phyloP scores from a whole-genome alignment of 2,329 filamentous ascomycete genomes.

The Cylindrodendrum hubeiense region DNA sequence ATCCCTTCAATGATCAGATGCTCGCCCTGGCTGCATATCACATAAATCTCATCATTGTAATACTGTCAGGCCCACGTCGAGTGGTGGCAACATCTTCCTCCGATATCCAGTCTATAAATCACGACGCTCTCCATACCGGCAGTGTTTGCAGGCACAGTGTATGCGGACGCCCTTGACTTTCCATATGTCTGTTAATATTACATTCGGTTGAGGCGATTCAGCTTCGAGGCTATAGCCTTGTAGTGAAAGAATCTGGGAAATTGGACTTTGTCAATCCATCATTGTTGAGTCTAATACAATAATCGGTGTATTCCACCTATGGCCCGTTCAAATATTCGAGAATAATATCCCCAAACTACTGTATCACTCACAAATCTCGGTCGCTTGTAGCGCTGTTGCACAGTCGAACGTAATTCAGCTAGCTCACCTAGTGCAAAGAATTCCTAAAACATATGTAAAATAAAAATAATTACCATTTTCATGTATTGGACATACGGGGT shows the following conservation, averaged over 20 bases:
- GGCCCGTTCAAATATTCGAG: not conserved
- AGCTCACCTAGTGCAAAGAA: not conserved
- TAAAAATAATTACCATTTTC: too few species aligned
- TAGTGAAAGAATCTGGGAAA: not conserved
- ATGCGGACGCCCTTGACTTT: slow-evolving; percentile 20
- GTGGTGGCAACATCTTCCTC: not conserved
- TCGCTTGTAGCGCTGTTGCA: not conserved
- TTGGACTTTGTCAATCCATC: not conserved
- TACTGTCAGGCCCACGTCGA: slow-evolving; percentile 19
- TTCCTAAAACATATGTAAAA: too few species aligned
- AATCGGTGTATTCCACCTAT: too few species aligned
- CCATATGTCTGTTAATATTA: slow-evolving; percentile 11
- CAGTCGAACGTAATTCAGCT: not conserved
- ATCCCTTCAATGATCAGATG: slow-evolving; percentile 8
- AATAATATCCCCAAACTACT: not conserved
- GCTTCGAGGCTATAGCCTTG: not conserved
- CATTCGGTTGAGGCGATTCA: not conserved
- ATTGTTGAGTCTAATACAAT: not conserved
- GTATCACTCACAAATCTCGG: not conserved
- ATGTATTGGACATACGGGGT: too few species aligned
- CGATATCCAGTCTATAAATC: slow-evolving; percentile 18
- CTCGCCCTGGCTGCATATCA: slow-evolving; percentile 13
- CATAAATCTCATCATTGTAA: slow-evolving; percentile 14
- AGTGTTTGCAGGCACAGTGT: slow-evolving; percentile 22
- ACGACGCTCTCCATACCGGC: slow-evolving; percentile 6